Evolutionary conservation across 1,284 basidiomycete genomes (phyloP), one percentile per base, ranked within the genome.

Genomic region (Sphaerobolus stellatus): DNA sequence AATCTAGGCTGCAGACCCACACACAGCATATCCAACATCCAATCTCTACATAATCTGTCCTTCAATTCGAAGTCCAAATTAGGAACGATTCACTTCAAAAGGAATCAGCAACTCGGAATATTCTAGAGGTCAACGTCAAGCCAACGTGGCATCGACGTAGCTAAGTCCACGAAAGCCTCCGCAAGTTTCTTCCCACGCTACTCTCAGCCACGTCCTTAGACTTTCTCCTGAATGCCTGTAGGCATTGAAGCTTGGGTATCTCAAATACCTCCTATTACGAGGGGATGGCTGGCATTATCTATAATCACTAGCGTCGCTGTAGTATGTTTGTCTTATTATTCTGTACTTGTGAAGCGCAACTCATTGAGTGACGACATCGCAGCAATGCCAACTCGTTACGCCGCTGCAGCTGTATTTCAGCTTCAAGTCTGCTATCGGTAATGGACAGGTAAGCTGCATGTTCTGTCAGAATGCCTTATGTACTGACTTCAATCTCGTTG

Each of bases 391-490:
- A 63, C 74, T 94, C 33, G 81, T 97, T 2, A 92, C 92, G 0
- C 92, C 92, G 0, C 74, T 95, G 20, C 94, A 96, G 69, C 81
- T 97, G 27, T 97, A 94, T 72, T 96, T 93, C 72, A 95, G 91
- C 62, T 91, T 86, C 68, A 89, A 88, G 67, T 82, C 86, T 24
- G 86, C 89, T 2, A 90, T 96, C 60, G 76, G 80, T 16, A 92
- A 95, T 61, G 78, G 76, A 33, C 92, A 96, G 81, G 92, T 90
- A 56, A 48, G 72, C 4, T n/a, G n/a, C 7, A 40, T 28, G 31
- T 41, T 49, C 18, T 29, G 31, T 28, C 6, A 51, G 4, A 4
- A 4, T 34, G 11, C 22, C 41, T 24, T 48, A 14, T 24, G n/a
- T n/a, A n/a, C n/a, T n/a, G n/a, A n/a, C n/a, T n/a, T n/a, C n/a